Evolutionary conservation across 2,329 filamentous ascomycete genomes (phyloP).

Genomic region (Sarocladium strictum): DNA sequence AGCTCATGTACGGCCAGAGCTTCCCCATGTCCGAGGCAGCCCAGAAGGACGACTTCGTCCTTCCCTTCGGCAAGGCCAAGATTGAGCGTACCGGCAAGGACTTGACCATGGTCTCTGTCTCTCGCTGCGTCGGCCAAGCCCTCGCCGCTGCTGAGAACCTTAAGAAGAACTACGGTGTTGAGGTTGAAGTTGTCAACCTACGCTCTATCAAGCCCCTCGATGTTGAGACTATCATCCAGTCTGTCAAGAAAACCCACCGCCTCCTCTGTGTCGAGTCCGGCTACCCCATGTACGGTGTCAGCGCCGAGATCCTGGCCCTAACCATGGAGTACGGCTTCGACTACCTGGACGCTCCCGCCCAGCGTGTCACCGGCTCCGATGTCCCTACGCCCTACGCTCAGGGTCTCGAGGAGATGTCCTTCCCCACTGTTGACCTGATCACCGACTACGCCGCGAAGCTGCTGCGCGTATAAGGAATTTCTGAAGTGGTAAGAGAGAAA

Average conservation of each 20-base stretch:
- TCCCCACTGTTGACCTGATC: conserved; percentile 87
- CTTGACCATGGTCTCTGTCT: conserved; percentile 89
- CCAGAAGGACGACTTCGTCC: conserved; percentile 92
- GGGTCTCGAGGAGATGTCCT: conserved; percentile 89
- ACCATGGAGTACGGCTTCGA: conserved; percentile 98
- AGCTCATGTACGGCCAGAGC: conserved; percentile 83
- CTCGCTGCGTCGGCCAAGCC: conserved; percentile 90
- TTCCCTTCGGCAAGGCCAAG: conserved; percentile 98
- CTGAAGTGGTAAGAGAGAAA: neutral
- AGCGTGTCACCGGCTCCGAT: conserved; percentile 92
- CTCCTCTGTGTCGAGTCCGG: conserved; percentile 91
- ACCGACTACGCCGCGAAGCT: conserved; percentile 85
- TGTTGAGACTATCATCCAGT: conserved; percentile 90
- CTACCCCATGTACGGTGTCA: conserved; percentile 91
- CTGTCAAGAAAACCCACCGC: conserved; percentile 96
- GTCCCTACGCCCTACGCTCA: conserved; percentile 94
- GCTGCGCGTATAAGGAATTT: conserved; percentile 58
- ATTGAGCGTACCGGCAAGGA: conserved; percentile 95
- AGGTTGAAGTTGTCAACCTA: conserved; percentile 96
- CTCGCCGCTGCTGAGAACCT: conserved; percentile 83
- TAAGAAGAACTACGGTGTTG: conserved; percentile 94
- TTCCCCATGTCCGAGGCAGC: conserved; percentile 98
- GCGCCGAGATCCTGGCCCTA: conserved; percentile 86
- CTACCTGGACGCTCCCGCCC: conserved; percentile 90
- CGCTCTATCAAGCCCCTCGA: conserved; percentile 96